Evolutionary conservation across 306 rosid genomes (phyloP), one percentile per base, ranked within the genome.

Genomic region (Phaseolus lunatus): DNA sequence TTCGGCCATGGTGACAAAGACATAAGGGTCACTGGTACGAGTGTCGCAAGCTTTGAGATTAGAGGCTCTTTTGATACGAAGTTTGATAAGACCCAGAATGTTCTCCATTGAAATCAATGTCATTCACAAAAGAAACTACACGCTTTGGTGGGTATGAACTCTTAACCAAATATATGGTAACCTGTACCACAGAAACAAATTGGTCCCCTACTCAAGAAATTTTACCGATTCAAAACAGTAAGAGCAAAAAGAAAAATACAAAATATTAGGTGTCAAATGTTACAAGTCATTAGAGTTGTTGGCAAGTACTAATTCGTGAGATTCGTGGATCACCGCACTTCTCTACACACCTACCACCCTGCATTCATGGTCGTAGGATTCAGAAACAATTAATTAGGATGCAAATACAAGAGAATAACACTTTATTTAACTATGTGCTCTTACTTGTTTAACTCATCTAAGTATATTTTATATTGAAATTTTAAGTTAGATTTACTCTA

Each of bases 21-120:
- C 92, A 76, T 90, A 92, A 15, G 99, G 96, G 59, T 95, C 99
- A 70, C 99, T 90, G 72, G 78, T 61, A 24, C 73, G 80, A 19
- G 84, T 52, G 72, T 95, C 99, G 2, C 93, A 84, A 67, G 86
- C 35, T 2, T 77, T 82, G 26, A 95, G 96, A 84, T 92, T 83
- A 10, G 78, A 64, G 5, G 94, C 99, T 81, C 80, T 86, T 74
- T 73, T 73, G 2, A 95, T 82, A 13, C 96, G 92, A 84, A 95
- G 67, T 80, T 84, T 83, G 71, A 95, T 86, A 50, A 90, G 92
- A 45, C 98, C 97, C 56, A 88, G 50, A 53, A 87, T 4, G 65
- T 61, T 54, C 10, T 81, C 87, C 96, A 91, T 93, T 37, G 44
- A 66, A 73, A 27, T 22, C 9, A 63, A 14, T 45, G 19, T 67